These are phyloP conservation scores for Echium plantagineum DNA, from an alignment of 257 asterid species.

Conservation along the genomic window DNA sequence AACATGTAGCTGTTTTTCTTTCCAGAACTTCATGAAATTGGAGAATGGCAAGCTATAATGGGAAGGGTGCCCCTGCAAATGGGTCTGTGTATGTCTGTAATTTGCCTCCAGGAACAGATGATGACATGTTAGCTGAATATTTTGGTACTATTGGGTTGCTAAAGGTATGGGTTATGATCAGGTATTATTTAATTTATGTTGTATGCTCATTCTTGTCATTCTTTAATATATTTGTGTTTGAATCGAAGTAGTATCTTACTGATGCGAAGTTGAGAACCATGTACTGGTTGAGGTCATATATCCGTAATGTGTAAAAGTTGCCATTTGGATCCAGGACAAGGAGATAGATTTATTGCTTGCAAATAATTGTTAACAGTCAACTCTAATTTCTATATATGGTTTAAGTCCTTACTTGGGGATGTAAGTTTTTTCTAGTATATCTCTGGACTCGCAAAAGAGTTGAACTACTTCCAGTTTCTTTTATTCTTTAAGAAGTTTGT, in stretches of 20 bases:
- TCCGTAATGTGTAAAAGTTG: too few species aligned
- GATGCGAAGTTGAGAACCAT: too few species aligned
- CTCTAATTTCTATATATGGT: too few species aligned
- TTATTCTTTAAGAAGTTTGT: too few species aligned
- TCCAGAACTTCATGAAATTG: conserved; percentile 40
- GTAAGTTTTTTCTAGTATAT: too few species aligned
- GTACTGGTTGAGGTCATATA: too few species aligned
- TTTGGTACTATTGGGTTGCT: conserved; percentile 95
- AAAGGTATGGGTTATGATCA: conserved; percentile 47
- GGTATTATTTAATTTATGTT: conserved; percentile 13
- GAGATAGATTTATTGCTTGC: too few species aligned
- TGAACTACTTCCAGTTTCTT: too few species aligned
- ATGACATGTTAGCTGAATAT: conserved; percentile 84
- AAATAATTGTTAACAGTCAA: too few species aligned
- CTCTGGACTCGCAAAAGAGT: too few species aligned
- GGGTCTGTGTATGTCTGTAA: conserved; percentile 86
- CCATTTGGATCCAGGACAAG: too few species aligned
- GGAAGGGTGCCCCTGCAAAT: conserved; percentile 56
- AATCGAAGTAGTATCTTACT: not conserved
- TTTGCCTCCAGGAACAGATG: conserved; percentile 83
- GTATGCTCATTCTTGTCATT: not conserved
- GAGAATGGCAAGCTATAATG: conserved; percentile 59
- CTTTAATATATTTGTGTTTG: not conserved
- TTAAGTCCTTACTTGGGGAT: too few species aligned
- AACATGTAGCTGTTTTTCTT: conserved; percentile 5